Evolutionary conservation across 352 stramenopile genomes (phyloP), one percentile per base, ranked within the genome.

Genomic region (Thraustochytrium striatum): DNA sequence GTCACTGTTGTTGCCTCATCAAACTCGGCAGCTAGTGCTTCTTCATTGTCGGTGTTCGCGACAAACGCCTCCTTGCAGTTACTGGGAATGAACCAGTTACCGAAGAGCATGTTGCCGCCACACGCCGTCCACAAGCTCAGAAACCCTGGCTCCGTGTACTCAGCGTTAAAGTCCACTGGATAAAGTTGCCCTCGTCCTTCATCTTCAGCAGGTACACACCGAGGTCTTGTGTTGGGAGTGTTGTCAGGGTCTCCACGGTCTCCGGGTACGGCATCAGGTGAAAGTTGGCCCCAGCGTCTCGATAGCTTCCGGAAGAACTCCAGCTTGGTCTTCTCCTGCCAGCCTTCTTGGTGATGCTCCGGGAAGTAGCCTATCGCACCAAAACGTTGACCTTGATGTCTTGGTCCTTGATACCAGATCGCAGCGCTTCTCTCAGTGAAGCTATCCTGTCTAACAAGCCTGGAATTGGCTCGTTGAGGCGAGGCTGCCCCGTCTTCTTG

Each of bases 11-110:
- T 55, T 55, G 47, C 47, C 47, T 55, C 16, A 55, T 55, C 47
- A 55, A 55, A 55, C 47, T 55, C 47, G 47, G 47, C 47, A 55
- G 47, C 47, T 55, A 55, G 47, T 55, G 47, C 47, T 55, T 55
- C 47, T 55, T 55, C 47, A 55, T 55, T 55, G 47, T 55, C 47
- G 47, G 47, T 55, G 47, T 55, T 55, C 47, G 47, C 47, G 47
- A 55, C 47, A 55, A 55, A 55, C 47, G 16, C 47, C 47, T 55
- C 47, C 47, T 25, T 55, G 47, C 47, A 55, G 47, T 55, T 55
- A 25, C 47, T 55, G 47, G 47, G 47, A 21, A 55, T 55, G 47
- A 55, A 55, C 47, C 47, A 55, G 47, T 55, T 55, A 25, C 47
- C 47, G 47, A 55, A 55, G 47, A 55, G 47, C 47, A 55, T 55